A percentile compares a stretch with the other conserved stretches of the same genome.
Evolutionary conservation across 176 grass and related monocot species (phyloP).

Genomic region (Triticum turgidum): DNA sequence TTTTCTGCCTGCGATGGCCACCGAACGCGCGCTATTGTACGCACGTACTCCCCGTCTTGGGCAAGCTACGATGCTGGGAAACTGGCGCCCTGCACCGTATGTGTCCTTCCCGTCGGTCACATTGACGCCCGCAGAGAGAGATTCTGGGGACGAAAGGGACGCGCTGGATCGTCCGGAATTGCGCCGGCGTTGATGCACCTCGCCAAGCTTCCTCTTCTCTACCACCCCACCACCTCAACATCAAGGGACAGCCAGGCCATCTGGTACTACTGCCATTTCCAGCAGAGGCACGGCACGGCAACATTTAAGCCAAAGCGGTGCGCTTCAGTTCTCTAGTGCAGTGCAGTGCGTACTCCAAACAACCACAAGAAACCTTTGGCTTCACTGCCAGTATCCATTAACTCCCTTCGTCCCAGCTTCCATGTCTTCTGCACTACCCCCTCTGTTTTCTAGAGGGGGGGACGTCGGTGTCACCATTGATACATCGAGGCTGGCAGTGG

Average conservation of each 20-base stretch:
- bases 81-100: background rate
- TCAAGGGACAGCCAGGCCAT: background rate
- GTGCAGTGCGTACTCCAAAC: background rate
- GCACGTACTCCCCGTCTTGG: background rate
- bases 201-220: background rate
- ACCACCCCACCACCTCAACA: background rate
- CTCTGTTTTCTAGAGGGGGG: background rate
- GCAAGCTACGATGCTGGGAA: background rate
- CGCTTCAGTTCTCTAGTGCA: background rate
- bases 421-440: background rate
- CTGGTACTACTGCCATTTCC: background rate
- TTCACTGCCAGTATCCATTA: conserved; percentile 30
- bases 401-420: background rate
- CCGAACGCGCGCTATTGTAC: background rate
- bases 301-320: conserved; percentile 20
- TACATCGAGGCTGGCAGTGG: background rate
- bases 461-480: background rate
- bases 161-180: background rate
- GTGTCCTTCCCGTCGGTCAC: background rate
- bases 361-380: background rate
- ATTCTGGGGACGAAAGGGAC: background rate
- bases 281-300: conserved; percentile 20
- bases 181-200: conserved; percentile 3
- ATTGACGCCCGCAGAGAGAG: background rate
- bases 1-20: background rate